Evolutionary conservation across 148 eudicot species (phyloP).

Genomic region (Polygonum maritimum): DNA sequence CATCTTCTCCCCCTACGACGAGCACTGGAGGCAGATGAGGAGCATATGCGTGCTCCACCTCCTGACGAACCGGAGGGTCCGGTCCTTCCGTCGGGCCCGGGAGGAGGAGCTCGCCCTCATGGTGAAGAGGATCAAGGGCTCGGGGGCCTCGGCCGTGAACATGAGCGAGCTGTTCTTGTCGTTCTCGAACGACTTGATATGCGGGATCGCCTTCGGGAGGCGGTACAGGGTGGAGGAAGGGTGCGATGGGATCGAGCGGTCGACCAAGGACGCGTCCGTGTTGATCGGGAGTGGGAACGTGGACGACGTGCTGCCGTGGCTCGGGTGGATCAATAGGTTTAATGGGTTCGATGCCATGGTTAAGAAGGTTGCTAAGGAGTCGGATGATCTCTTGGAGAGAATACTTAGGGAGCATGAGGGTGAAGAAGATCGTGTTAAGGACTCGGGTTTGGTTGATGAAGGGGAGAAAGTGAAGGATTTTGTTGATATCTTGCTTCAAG

Average conservation of each 20-base stretch:
- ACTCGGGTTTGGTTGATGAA: not conserved
- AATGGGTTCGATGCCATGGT: constrained; percentile 14
- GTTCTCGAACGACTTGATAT: constrained; percentile 11
- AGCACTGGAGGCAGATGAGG: constrained; percentile 44
- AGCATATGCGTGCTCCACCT: constrained; percentile 40
- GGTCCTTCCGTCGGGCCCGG: constrained; percentile 27
- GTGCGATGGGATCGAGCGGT: constrained; percentile 20
- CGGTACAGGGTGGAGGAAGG: not conserved
- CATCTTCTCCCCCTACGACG: constrained; percentile 34
- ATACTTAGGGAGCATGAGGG: constrained; percentile 10
- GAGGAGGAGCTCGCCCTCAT: constrained; percentile 43
- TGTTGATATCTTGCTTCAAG: constrained; percentile 12
- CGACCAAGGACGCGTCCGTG: not conserved
- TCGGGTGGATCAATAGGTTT: constrained; percentile 16
- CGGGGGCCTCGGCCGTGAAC: constrained; percentile 21
- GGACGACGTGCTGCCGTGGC: constrained; percentile 6
- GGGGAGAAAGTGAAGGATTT: not conserved
- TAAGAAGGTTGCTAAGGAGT: not conserved
- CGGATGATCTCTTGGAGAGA: constrained; percentile 9
- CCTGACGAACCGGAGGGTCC: constrained; percentile 38
- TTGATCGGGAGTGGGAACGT: constrained; percentile 10
- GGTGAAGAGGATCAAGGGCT: constrained; percentile 5
- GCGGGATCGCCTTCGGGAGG: constrained; percentile 21
- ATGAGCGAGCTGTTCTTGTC: constrained; percentile 13
- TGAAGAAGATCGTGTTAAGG: not conserved